Percentiles rank a stretch among this genome's conserved stretches.
These are phyloP conservation scores for Saccharomyces kudriavzevii DNA, from an alignment of 805 yeast genomes.

Conservation along the genomic window DNA sequence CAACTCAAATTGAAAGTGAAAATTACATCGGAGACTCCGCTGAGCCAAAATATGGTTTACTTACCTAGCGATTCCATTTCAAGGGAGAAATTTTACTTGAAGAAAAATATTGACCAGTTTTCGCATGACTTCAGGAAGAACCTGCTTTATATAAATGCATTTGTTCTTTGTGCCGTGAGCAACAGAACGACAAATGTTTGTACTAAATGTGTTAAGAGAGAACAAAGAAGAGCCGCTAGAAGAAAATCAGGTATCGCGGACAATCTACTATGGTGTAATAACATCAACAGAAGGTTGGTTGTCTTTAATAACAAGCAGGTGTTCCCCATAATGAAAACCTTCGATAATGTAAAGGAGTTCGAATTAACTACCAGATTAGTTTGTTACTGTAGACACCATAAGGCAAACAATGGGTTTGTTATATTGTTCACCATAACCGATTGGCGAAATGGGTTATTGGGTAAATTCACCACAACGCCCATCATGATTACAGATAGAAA, in stretches of 20 bases:
- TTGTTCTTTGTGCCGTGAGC: slow-evolving; percentile 55
- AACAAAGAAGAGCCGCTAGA: slow-evolving; percentile 87
- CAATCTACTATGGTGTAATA: slow-evolving; percentile 69
- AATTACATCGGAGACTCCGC: slow-evolving; percentile 62
- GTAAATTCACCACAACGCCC: slow-evolving; percentile 60
- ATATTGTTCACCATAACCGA: slow-evolving; percentile 62
- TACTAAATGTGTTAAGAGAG: slow-evolving; percentile 82
- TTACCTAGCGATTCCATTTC: slow-evolving; percentile 83
- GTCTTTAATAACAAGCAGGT: slow-evolving; percentile 89
- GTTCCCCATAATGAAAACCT: slow-evolving; percentile 36
- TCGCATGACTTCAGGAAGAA: slow-evolving; percentile 44
- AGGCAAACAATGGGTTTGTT: slow-evolving; percentile 78
- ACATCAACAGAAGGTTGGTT: slow-evolving; percentile 69
- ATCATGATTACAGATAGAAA: slow-evolving; percentile 94
- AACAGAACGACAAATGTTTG: slow-evolving; percentile 67
- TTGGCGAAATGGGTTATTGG: slow-evolving; percentile 53
- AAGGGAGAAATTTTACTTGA: slow-evolving; percentile 72
- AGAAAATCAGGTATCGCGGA: slow-evolving; percentile 76
- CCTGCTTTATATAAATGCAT: slow-evolving; percentile 65
- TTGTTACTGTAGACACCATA: slow-evolving; percentile 94
- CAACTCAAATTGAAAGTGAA: slow-evolving; percentile 73
- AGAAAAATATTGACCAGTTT: slow-evolving; percentile 33
- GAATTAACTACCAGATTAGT: slow-evolving; percentile 69
- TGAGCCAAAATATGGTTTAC: slow-evolving; percentile 57
- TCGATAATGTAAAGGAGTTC: slow-evolving; percentile 12